Percentiles rank a stretch among this genome's conserved stretches.
These are phyloP conservation scores for Pleurotus eryngii DNA, from an alignment of 768 basidiomycete species.

Conservation along the genomic window DNA sequence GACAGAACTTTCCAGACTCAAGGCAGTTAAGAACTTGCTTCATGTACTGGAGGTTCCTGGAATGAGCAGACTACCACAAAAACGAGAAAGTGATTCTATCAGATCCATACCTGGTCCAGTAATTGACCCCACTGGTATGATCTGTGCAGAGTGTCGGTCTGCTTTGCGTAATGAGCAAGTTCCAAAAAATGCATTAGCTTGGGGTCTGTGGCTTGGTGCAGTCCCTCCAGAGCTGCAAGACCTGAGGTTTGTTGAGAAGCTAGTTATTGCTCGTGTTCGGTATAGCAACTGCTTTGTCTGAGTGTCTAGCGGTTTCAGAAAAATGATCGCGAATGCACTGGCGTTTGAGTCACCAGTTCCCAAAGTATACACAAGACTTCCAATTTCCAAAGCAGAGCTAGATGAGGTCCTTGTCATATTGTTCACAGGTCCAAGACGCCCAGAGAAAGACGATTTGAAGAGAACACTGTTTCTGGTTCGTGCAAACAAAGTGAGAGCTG, in stretches of 20 bases:
- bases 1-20: background rate
- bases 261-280: slow-evolving; percentile 12
- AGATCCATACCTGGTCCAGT: background rate
- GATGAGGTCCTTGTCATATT: slow-evolving; percentile 17
- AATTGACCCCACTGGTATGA: background rate
- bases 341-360: slow-evolving; percentile 19
- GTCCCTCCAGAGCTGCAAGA: slow-evolving; percentile 19
- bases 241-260: slow-evolving; percentile 21
- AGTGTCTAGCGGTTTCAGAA: slow-evolving; percentile 12
- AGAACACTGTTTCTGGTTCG: slow-evolving; percentile 23
- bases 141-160: slow-evolving; percentile 8
- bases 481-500: slow-evolving; percentile 14
- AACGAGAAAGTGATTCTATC: background rate
- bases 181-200: slow-evolving; percentile 21
- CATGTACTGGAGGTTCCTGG: background rate
- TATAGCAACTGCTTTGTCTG: slow-evolving; percentile 20
- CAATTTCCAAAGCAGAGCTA: slow-evolving; percentile 16
- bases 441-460: slow-evolving; percentile 13
- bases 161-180: slow-evolving; percentile 5
- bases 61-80: background rate
- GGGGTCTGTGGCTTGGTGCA: slow-evolving; percentile 29
- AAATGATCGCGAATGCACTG: slow-evolving; percentile 23
- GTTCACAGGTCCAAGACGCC: slow-evolving; percentile 12
- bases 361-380: slow-evolving; percentile 18
- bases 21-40: background rate